Conservation (phyloP, 2,329 filamentous ascomycete genomes). For the Diaporthe caulivora region DNA sequence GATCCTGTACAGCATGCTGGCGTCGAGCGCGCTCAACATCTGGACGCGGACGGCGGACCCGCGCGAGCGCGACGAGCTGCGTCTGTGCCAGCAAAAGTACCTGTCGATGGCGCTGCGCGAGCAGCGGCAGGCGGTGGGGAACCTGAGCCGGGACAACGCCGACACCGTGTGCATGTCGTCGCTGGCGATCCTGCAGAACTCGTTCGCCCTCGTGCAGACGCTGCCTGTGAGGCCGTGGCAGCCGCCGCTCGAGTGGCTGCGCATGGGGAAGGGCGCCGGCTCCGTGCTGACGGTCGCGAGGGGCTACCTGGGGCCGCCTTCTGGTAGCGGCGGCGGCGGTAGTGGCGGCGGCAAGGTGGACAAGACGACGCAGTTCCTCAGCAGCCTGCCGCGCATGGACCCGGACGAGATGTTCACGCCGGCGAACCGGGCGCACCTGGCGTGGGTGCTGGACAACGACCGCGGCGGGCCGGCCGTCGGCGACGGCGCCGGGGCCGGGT, state of each 20-base stretch:
- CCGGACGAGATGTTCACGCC: constrained; percentile 47
- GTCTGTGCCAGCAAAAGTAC: constrained; percentile 51
- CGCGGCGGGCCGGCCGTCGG: constrained; percentile 38
- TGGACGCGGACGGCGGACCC: constrained; percentile 45
- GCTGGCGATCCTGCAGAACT: constrained; percentile 52
- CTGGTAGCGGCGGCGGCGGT: constrained; percentile 29
- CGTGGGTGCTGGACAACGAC: constrained; percentile 51
- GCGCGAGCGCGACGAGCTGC: constrained; percentile 39
- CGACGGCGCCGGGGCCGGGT: constrained; percentile 25
- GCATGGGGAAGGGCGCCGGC: constrained; percentile 51
- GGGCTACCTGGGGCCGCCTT: constrained; percentile 40
- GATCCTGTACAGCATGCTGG: constrained; percentile 51
- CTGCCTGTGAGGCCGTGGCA: constrained; percentile 52
- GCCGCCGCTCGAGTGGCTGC: constrained; percentile 53
- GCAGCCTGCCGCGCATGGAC: constrained; percentile 48
- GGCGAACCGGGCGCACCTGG: constrained; percentile 47
- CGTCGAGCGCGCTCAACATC: constrained; percentile 53
- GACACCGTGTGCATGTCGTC: constrained; percentile 52
- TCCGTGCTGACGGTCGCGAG: constrained; percentile 48
- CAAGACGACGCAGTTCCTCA: constrained; percentile 47
- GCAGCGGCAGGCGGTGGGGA: constrained; percentile 51
- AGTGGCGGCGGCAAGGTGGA: constrained; percentile 30
- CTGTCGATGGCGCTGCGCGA: constrained; percentile 51
- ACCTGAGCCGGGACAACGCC: constrained; percentile 47
- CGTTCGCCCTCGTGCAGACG: constrained; percentile 54